Conservation (phyloP, 257 asterid genomes). For the Paulownia fortunei region DNA sequence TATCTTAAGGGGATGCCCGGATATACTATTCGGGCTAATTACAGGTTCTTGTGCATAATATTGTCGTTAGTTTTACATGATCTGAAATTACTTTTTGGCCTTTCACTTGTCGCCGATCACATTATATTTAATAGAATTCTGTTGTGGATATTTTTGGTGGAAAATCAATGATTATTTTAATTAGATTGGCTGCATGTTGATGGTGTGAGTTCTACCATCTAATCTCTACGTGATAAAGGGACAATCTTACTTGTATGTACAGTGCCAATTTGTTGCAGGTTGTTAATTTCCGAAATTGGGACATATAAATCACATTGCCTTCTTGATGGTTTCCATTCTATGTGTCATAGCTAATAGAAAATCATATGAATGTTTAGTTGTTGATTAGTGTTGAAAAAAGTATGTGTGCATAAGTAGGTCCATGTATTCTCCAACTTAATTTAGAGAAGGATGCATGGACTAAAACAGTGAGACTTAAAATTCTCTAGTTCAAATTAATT, state of each 20-base stretch:
- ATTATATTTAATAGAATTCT: neutral
- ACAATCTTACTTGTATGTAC: neutral
- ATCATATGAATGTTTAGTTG: neutral
- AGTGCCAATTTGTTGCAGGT: neutral
- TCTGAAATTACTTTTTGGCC: too few species aligned
- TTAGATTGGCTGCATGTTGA: conserved; percentile 8
- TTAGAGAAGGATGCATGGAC: conserved; percentile 14
- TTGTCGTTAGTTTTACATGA: too few species aligned
- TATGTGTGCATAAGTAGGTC: conserved; percentile 9
- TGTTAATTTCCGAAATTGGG: neutral
- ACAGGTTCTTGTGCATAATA: conserved; percentile 34
- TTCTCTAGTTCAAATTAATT: too few species aligned
- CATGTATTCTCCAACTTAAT: neutral
- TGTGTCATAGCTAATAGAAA: neutral
- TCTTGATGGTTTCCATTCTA: neutral
- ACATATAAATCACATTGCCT: neutral
- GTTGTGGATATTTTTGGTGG: neutral
- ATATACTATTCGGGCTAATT: neutral
- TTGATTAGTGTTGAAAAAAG: neutral
- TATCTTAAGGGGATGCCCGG: conserved; percentile 23
- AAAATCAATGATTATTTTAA: neutral
- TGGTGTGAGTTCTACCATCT: too few species aligned
- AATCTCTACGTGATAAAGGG: too few species aligned
- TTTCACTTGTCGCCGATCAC: neutral
- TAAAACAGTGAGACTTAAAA: neutral